Evolutionary conservation across 164 flowering plant species (phyloP), one percentile per base, ranked within the genome.

Genomic region (Platanus orientalis): DNA sequence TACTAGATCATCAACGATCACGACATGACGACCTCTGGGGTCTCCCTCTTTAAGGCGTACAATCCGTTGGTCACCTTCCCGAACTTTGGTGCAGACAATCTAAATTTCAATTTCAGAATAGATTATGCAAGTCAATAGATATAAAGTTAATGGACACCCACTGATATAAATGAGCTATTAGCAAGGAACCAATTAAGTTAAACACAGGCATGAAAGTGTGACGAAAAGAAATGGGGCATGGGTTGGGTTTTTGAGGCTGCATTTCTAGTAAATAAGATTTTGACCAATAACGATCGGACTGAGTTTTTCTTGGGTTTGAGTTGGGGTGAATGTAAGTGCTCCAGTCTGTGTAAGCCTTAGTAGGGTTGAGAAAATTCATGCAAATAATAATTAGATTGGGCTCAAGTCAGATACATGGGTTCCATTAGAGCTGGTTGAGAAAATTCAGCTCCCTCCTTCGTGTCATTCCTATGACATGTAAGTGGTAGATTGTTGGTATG

Each of bases 1-100:
- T 45, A 95, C 97, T 66, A 95, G 81, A 79, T 95, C 99, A 81
- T 95, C 99, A 64, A 95, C 97, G 47, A 95, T 95, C 58, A 95
- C 96, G 66, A 95, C 90, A 74, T 92, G 99, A 29, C 94, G 86
- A 47, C 97, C 98, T 61, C 61, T 73, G 20, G 97, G 92, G 49
- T 95, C 87, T 73, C 97, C 99, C 73, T 95, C 99, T 70, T 92
- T 92, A 42, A 95, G 68, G 56, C 97, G 91, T 29, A 95, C 99
- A 64, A 92, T 82, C 40, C 99, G 70, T 70, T 83, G 86, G 71
- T 87, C 82, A 23, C 93, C 99, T 78, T 92, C 97, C 63, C 98
- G 84, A 66, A 95, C 99, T 83, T 95, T 95, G 29, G 87, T 83
- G 75, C 99, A 95, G 56, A 95, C 79, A 73, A 95, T 80, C 99